Evolutionary conservation across 768 basidiomycete species (phyloP).

Genomic region (Russula vinacea): DNA sequence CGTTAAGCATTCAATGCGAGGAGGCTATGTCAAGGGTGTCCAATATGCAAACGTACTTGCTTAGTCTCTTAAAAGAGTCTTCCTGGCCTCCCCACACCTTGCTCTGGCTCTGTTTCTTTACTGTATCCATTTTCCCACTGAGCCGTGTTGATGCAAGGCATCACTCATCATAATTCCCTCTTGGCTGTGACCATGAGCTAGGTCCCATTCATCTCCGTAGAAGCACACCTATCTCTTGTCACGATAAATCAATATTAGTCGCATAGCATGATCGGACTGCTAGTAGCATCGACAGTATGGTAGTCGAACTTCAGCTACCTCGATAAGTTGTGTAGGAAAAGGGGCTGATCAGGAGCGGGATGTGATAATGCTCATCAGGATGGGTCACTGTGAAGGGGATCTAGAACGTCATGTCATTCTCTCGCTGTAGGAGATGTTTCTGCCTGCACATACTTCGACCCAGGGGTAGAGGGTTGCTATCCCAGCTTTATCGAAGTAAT

Average conservation of each 20-base stretch:
- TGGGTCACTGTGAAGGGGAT: constrained; percentile 73
- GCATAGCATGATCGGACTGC: constrained; percentile 13
- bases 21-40: constrained; percentile 71
- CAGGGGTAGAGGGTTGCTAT: constrained; percentile 82
- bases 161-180: constrained; percentile 5
- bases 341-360: constrained; percentile 88
- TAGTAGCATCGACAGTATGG: background rate
- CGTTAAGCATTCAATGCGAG: constrained; percentile 85
- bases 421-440: background rate
- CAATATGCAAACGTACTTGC: constrained; percentile 73
- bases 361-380: constrained; percentile 82
- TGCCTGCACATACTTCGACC: constrained; percentile 64
- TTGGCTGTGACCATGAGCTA: constrained; percentile 6
- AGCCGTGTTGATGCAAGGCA: background rate
- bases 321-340: constrained; percentile 90
- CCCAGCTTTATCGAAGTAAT: constrained; percentile 67
- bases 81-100: background rate
- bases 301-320: constrained; percentile 56
- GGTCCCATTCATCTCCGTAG: constrained; percentile 21
- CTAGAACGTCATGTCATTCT: constrained; percentile 35
- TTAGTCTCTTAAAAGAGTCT: constrained; percentile 34
- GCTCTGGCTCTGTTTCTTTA: background rate
- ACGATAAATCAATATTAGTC: constrained; percentile 19
- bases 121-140: background rate
- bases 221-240: constrained; percentile 22